Conservation (phyloP, 495 filamentous ascomycete species). For the Acidiella bohemica region DNA sequence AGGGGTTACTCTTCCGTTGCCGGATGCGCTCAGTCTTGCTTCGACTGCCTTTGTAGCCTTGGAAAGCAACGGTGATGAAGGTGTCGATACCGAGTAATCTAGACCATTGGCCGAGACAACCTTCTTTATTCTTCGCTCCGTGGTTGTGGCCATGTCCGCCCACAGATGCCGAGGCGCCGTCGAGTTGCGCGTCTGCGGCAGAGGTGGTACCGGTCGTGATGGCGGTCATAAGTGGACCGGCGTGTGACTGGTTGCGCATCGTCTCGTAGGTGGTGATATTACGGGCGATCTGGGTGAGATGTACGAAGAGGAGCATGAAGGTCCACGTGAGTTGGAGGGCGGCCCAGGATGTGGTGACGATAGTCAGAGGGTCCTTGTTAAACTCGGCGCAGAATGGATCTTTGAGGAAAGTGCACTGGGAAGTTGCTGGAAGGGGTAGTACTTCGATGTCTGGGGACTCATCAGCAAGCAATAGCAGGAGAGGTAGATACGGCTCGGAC, state of each 20-base stretch:
- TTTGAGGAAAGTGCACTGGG: constrained; percentile 62
- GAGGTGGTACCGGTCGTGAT: constrained; percentile 59
- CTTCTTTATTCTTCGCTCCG: constrained; percentile 30
- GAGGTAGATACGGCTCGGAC: not conserved
- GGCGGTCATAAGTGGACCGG: constrained; percentile 59
- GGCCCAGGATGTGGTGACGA: constrained; percentile 64
- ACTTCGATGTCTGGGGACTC: constrained; percentile 30
- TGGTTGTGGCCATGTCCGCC: constrained; percentile 27
- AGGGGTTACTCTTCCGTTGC: constrained; percentile 57
- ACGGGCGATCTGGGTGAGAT: constrained; percentile 77
- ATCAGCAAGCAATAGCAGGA: not conserved
- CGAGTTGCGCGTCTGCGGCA: constrained; percentile 55
- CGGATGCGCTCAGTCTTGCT: constrained; percentile 33
- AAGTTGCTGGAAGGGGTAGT: constrained; percentile 28
- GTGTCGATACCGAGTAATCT: constrained; percentile 79
- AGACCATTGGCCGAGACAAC: constrained; percentile 66
- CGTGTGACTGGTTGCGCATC: constrained; percentile 41
- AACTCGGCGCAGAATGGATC: constrained; percentile 57
- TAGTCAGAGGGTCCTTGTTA: constrained; percentile 68
- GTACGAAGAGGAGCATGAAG: constrained; percentile 84
- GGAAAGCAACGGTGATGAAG: constrained; percentile 56
- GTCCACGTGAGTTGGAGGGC: constrained; percentile 82
- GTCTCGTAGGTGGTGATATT: constrained; percentile 94
- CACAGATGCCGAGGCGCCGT: constrained; percentile 27
- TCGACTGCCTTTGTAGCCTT: constrained; percentile 39